Percentiles rank a stretch among this genome's conserved stretches.
phyloP scores from a whole-genome alignment of 495 filamentous ascomycete species.

The Entonaema liquescens region DNA sequence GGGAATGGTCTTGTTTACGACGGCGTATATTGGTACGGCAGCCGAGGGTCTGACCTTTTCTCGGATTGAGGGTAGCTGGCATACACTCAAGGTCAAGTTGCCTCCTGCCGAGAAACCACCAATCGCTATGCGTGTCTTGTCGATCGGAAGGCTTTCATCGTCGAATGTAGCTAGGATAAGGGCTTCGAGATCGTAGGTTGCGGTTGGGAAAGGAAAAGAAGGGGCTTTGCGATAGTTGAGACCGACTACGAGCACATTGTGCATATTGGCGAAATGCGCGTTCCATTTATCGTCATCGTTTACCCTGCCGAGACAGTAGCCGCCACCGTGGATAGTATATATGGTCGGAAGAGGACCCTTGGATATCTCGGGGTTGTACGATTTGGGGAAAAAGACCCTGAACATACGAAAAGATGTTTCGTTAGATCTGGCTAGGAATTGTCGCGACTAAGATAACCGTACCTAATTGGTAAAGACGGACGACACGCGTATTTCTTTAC shows the following conservation, averaged over 20 bases:
- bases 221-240: slow-evolving; percentile 54
- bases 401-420: neutral
- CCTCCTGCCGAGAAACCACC: slow-evolving; percentile 51
- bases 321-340: slow-evolving; percentile 54
- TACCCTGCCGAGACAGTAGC: slow-evolving; percentile 48
- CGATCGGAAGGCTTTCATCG: slow-evolving; percentile 47
- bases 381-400: slow-evolving; percentile 51
- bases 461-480: slow-evolving; percentile 49
- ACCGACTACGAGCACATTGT: slow-evolving; percentile 47
- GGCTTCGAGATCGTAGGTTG: slow-evolving; percentile 47
- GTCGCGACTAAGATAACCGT: neutral
- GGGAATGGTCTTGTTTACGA: slow-evolving; percentile 41
- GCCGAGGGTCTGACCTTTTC: slow-evolving; percentile 40
- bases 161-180: slow-evolving; percentile 40
- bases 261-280: slow-evolving; percentile 41
- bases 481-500: slow-evolving; percentile 49
- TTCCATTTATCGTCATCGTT: slow-evolving; percentile 53
- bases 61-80: slow-evolving; percentile 42
- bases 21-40: slow-evolving; percentile 47
- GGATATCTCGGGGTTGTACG: slow-evolving; percentile 29
- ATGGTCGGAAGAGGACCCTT: slow-evolving; percentile 45
- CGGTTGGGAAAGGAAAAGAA: slow-evolving; percentile 42
- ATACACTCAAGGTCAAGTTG: slow-evolving; percentile 46
- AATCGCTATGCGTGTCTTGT: slow-evolving; percentile 46
- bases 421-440: neutral